phyloP scores from a whole-genome alignment of 768 basidiomycete species.

The Phanerodontia chrysosporium region DNA sequence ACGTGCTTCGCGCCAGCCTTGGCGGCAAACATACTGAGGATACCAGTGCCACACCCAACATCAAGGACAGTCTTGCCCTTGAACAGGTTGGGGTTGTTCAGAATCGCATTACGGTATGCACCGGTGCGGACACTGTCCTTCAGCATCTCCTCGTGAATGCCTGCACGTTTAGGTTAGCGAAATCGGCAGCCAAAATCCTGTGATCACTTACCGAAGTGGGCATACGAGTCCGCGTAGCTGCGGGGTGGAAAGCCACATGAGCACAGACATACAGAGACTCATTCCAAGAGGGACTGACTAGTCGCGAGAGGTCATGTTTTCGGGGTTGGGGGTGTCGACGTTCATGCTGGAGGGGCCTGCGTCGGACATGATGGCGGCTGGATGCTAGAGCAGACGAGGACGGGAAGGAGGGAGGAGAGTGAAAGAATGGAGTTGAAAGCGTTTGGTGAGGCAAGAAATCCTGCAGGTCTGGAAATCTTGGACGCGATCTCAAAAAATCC shows the following conservation, averaged over 20 bases:
- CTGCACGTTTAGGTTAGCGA: constrained; percentile 34
- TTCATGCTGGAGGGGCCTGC: constrained; percentile 28
- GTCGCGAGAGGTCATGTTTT: constrained; percentile 74
- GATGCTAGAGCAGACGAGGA: not conserved
- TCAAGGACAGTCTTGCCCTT: constrained; percentile 95
- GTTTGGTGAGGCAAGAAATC: not conserved
- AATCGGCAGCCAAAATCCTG: not conserved
- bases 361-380: constrained; percentile 18
- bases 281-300: constrained; percentile 52
- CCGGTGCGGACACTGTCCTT: constrained; percentile 95
- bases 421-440: constrained; percentile 3
- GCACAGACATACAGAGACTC: constrained; percentile 12
- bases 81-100: constrained; percentile 94
- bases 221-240: constrained; percentile 95
- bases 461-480: not conserved
- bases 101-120: constrained; percentile 91
- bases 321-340: constrained; percentile 16
- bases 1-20: constrained; percentile 93
- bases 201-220: constrained; percentile 76
- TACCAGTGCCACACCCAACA: constrained; percentile 98
- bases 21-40: constrained; percentile 96
- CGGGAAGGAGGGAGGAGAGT: not conserved
- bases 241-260: constrained; percentile 14
- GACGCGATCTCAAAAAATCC: constrained; percentile 13
- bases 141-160: constrained; percentile 99